phyloP scores from a whole-genome alignment of 176 grass and related monocot species.

The Thalia dealbata region DNA sequence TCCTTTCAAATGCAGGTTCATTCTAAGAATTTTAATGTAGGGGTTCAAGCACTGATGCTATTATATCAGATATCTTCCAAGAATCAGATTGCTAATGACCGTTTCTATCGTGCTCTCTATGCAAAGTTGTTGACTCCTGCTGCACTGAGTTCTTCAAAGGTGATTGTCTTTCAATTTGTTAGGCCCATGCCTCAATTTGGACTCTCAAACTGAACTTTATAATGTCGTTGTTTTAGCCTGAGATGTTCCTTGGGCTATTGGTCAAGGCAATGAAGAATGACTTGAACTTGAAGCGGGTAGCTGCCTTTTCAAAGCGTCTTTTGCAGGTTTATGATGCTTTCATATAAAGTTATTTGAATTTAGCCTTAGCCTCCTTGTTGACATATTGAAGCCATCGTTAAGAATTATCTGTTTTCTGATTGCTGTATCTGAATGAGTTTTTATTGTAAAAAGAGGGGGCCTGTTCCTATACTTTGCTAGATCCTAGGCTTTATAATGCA shows the following conservation, averaged over 20 bases:
- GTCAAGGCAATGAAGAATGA: slow-evolving; percentile 98
- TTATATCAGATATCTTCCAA: slow-evolving; percentile 87
- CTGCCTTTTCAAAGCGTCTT: slow-evolving; percentile 79
- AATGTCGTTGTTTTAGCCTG: slow-evolving; percentile 54
- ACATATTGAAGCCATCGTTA: neutral
- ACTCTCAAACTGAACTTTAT: slow-evolving; percentile 16
- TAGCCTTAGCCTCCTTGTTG: neutral
- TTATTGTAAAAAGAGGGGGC: neutral
- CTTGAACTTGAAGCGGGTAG: slow-evolving; percentile 78
- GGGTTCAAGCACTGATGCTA: slow-evolving; percentile 92
- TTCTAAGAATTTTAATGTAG: slow-evolving; percentile 90
- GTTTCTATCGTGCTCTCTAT: slow-evolving; percentile 92
- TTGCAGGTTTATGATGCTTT: slow-evolving; percentile 44
- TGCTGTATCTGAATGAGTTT: neutral
- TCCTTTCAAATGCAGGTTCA: slow-evolving; percentile 52
- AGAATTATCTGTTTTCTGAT: neutral
- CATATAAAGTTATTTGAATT: neutral
- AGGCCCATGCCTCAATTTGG: neutral
- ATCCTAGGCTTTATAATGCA: neutral
- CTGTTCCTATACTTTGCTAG: neutral
- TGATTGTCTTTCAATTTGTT: slow-evolving; percentile 27
- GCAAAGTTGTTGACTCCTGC: slow-evolving; percentile 79
- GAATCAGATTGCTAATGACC: slow-evolving; percentile 86
- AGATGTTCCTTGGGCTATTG: slow-evolving; percentile 89
- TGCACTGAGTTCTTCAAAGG: slow-evolving; percentile 86